Percentiles rank a stretch among this genome's conserved stretches.
Conservation (phyloP, 306 rosid genomes). For the Malus orientalis region DNA sequence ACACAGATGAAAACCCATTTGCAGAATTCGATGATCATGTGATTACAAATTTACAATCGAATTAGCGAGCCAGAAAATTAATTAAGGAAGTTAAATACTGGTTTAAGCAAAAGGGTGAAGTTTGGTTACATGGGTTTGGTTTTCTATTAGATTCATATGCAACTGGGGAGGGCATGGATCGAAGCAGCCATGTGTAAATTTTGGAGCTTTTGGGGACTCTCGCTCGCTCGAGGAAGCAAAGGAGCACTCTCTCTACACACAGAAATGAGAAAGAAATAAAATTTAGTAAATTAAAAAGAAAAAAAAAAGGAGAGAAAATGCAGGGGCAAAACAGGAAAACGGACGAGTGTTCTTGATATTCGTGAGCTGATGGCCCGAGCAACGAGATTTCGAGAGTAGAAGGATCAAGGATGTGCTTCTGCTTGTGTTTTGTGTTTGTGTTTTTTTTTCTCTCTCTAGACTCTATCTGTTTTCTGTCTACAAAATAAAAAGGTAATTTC, state of each 20-base stretch:
- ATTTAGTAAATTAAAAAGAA: neutral
- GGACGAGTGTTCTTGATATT: slow-evolving; percentile 22
- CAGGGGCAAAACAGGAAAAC: slow-evolving; percentile 43
- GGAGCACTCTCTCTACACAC: slow-evolving; percentile 14
- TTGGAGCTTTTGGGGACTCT: slow-evolving; percentile 30
- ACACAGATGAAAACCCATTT: slow-evolving; percentile 15
- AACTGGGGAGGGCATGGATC: slow-evolving; percentile 39
- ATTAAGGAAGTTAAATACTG: neutral
- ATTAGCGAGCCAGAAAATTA: slow-evolving; percentile 11
- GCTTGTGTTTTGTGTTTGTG: neutral
- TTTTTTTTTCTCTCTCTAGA: neutral
- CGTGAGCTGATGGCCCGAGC: slow-evolving; percentile 45
- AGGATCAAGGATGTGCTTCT: slow-evolving; percentile 8
- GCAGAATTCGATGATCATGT: slow-evolving; percentile 11
- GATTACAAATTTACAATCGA: slow-evolving; percentile 5
- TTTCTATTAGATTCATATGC: slow-evolving; percentile 33
- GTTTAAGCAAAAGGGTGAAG: neutral
- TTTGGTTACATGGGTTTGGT: slow-evolving; percentile 53
- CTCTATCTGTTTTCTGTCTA: neutral
- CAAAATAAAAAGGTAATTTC: neutral
- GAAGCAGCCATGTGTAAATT: slow-evolving; percentile 38
- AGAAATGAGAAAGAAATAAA: neutral
- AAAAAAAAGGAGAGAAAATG: neutral
- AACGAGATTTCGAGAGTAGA: slow-evolving; percentile 41
- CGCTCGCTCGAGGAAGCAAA: slow-evolving; percentile 25